Percentiles rank a stretch among this genome's conserved stretches.
Evolutionary conservation across 148 eudicot species (phyloP).

Genomic region (Salicornia ramosissima): DNA sequence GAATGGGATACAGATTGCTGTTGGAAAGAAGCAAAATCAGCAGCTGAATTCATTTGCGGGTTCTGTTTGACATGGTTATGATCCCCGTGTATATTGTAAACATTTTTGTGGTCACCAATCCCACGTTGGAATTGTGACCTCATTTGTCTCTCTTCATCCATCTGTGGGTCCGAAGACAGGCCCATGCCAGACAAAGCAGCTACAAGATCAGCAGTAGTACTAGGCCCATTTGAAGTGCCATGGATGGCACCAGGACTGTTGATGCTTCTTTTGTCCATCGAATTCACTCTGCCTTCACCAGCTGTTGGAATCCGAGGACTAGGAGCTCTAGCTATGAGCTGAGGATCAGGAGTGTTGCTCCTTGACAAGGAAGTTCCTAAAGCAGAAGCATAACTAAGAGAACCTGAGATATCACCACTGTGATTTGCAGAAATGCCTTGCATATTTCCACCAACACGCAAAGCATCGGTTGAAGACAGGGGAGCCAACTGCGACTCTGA

Average conservation of each 20-base stretch:
- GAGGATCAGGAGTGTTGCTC: conserved; percentile 75
- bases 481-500: conserved; percentile 53
- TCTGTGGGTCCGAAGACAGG: conserved; percentile 39
- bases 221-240: conserved; percentile 33
- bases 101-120: conserved; percentile 33
- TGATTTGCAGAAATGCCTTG: conserved; percentile 34
- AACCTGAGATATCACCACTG: conserved; percentile 34
- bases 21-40: conserved; percentile 30
- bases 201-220: conserved; percentile 40
- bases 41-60: conserved; percentile 22
- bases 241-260: conserved; percentile 37
- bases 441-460: conserved; percentile 30
- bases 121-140: conserved; percentile 39
- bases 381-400: conserved; percentile 75
- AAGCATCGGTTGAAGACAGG: conserved; percentile 39
- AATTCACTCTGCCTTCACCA: conserved; percentile 49
- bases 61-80: conserved; percentile 33
- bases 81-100: conserved; percentile 38
- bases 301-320: conserved; percentile 73
- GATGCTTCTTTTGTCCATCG: conserved; percentile 51
- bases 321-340: conserved; percentile 53
- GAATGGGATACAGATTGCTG: conserved; percentile 39
- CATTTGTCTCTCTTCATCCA: conserved; percentile 43
- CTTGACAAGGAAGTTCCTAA: conserved; percentile 66
- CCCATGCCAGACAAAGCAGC: conserved; percentile 64